phyloP scores from a whole-genome alignment of 192 early-diverging fungal genomes.

The Coemansia erecta region DNA sequence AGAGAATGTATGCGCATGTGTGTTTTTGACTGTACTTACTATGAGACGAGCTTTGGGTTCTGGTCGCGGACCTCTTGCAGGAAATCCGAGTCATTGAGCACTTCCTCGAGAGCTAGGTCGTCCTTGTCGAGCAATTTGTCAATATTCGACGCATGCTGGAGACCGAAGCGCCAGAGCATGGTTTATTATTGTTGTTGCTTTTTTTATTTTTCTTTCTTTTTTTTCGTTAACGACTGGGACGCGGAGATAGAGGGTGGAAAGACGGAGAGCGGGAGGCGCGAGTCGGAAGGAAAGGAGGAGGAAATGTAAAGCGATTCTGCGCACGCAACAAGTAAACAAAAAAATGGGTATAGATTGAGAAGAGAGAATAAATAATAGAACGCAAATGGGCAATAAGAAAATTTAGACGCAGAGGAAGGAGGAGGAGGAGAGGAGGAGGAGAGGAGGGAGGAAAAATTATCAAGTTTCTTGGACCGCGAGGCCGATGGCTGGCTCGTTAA shows the following conservation, averaged over 20 bases:
- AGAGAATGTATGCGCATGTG: not conserved
- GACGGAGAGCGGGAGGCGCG: not conserved
- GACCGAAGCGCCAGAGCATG: conserved; percentile 95
- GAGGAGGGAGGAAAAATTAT: not conserved
- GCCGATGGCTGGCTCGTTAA: not conserved
- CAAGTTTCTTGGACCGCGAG: not conserved
- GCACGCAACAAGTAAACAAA: conserved; percentile 11
- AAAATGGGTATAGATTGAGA: conserved; percentile 7
- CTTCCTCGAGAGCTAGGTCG: conserved; percentile 84
- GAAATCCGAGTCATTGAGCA: conserved; percentile 90
- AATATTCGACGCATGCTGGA: conserved; percentile 86
- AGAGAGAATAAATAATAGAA: conserved; percentile 7
- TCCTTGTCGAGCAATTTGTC: conserved; percentile 91
- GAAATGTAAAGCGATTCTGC: not conserved
- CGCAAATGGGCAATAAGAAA: not conserved
- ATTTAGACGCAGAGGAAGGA: not conserved
- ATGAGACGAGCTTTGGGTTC: conserved; percentile 85
- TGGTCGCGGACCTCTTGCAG: conserved; percentile 93
- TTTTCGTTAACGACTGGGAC: not conserved
- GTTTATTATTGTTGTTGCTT: too few relatives aligned
- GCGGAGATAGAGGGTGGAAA: not conserved
- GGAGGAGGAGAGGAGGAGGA: not conserved
- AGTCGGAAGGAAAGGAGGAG: conserved; percentile 3
- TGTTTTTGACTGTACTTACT: conserved; percentile 31
- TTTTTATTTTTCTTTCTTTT: too few relatives aligned